Evolutionary conservation across 371 early-diverging fungal species (phyloP).

Genomic region (Batrachochytrium dendrobatidis): DNA sequence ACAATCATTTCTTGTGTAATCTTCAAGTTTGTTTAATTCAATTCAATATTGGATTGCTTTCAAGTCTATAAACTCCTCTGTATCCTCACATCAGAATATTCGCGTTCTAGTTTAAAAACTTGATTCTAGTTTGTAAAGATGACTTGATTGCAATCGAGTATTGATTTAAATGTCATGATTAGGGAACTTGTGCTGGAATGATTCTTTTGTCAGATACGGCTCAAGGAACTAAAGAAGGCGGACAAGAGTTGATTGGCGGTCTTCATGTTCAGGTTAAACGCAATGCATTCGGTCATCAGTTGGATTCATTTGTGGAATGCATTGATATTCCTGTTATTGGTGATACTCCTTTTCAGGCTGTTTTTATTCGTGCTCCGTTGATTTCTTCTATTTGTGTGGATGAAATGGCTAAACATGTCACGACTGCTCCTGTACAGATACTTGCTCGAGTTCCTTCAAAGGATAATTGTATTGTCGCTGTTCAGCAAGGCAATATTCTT

Average conservation of each 20-base stretch:
- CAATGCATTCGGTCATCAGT: constrained; percentile 89
- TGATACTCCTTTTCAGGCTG: constrained; percentile 54
- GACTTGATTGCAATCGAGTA: too few species aligned
- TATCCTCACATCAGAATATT: not conserved
- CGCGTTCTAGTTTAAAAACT: too few species aligned
- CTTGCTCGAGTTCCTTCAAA: constrained; percentile 16
- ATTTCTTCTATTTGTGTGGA: constrained; percentile 61
- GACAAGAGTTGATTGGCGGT: constrained; percentile 76
- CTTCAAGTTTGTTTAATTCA: too few species aligned
- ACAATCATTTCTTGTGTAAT: too few species aligned
- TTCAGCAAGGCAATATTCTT: constrained; percentile 74
- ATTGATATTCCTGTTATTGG: constrained; percentile 58
- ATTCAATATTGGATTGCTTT: too few species aligned
- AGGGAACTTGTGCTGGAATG: constrained; percentile 95
- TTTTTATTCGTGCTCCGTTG: constrained; percentile 93
- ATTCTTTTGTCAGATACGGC: constrained; percentile 80
- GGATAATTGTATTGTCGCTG: constrained; percentile 71
- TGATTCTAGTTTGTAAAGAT: too few species aligned
- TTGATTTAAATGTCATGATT: not conserved
- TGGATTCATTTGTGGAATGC: constrained; percentile 73
- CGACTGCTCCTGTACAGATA: constrained; percentile 30
- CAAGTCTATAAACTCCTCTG: too few species aligned
- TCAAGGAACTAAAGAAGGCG: constrained; percentile 68
- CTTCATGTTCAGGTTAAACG: constrained; percentile 77
- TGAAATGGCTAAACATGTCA: constrained; percentile 67